These are phyloP conservation scores for Exophiala mesophila DNA, from an alignment of 2,329 filamentous ascomycete genomes.

Conservation along the genomic window DNA sequence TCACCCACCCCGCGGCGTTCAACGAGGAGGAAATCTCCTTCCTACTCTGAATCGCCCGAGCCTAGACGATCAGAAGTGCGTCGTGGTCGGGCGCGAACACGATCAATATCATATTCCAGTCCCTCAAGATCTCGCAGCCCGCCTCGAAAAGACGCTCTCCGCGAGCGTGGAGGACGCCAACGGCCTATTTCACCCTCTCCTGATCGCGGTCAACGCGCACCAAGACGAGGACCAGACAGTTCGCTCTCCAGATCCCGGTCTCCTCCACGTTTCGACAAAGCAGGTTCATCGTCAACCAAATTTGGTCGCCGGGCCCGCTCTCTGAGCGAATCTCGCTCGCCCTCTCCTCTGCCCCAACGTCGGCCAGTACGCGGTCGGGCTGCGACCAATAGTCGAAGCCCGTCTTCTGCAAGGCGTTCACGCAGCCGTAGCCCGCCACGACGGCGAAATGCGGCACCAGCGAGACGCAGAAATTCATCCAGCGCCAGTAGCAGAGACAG, in stretches of 20 bases:
- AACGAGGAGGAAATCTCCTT: constrained; percentile 21
- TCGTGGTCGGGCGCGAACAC: constrained; percentile 14
- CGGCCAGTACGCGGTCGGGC: constrained; percentile 4
- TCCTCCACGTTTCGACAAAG: constrained; percentile 6
- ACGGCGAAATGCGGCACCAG: constrained; percentile 7
- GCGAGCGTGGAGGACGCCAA: constrained; percentile 4
- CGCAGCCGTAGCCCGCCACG: constrained; percentile 12
- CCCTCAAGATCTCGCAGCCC: constrained; percentile 10
- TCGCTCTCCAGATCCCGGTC: constrained; percentile 16
- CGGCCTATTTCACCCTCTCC: constrained; percentile 6
- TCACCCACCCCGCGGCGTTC: constrained; percentile 22
- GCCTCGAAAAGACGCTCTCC: constrained; percentile 4
- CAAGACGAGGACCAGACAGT: background rate
- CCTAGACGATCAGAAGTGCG: constrained; percentile 12
- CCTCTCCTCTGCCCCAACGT: constrained; percentile 2
- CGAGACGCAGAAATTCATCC: constrained; percentile 16
- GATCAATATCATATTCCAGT: constrained; percentile 8
- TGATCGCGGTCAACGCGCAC: background rate
- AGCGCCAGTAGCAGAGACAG: constrained; percentile 5
- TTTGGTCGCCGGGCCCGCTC: background rate
- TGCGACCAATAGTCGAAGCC: constrained; percentile 6
- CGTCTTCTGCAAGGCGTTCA: constrained; percentile 2
- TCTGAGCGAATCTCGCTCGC: constrained; percentile 1
- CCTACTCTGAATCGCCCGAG: constrained; percentile 19
- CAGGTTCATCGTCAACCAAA: background rate